Conservation (phyloP, 2,329 filamentous ascomycete species). For the Tolypocladium album region DNA sequence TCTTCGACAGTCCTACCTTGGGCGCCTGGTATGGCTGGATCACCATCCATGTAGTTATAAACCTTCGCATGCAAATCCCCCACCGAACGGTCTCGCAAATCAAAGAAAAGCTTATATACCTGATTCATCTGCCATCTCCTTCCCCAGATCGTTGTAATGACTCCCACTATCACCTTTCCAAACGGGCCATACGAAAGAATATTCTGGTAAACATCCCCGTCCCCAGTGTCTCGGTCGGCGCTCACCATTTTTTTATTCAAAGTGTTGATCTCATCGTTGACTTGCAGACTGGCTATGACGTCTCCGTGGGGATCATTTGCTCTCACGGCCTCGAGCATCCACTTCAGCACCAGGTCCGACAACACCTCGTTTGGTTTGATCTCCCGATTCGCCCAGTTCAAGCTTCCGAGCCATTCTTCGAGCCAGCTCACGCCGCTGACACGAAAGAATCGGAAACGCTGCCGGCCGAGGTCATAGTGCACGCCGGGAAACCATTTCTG, state of each 20-base stretch:
- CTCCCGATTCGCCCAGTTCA: constrained; percentile 6
- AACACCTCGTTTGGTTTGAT: constrained; percentile 11
- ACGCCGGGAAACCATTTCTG: not conserved
- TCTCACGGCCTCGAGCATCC: constrained; percentile 10
- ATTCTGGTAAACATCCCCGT: not conserved
- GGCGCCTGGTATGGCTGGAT: not conserved
- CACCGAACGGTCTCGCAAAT: not conserved
- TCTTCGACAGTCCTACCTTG: not conserved
- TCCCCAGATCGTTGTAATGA: not conserved
- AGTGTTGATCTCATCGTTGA: not conserved
- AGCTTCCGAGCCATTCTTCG: not conserved
- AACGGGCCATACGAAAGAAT: not conserved
- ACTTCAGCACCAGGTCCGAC: constrained; percentile 8
- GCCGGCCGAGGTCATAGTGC: not conserved
- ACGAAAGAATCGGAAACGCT: not conserved
- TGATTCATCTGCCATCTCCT: not conserved
- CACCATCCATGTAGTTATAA: not conserved
- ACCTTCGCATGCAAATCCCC: not conserved
- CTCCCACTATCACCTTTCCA: not conserved
- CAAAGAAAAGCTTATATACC: not conserved
- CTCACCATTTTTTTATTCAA: not conserved
- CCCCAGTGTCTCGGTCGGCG: not conserved
- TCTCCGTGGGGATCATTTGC: constrained; percentile 1
- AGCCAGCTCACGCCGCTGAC: not conserved
- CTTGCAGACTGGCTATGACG: not conserved